Conservation (phyloP, 2,329 filamentous ascomycete species). For the Thelonectria olida region DNA sequence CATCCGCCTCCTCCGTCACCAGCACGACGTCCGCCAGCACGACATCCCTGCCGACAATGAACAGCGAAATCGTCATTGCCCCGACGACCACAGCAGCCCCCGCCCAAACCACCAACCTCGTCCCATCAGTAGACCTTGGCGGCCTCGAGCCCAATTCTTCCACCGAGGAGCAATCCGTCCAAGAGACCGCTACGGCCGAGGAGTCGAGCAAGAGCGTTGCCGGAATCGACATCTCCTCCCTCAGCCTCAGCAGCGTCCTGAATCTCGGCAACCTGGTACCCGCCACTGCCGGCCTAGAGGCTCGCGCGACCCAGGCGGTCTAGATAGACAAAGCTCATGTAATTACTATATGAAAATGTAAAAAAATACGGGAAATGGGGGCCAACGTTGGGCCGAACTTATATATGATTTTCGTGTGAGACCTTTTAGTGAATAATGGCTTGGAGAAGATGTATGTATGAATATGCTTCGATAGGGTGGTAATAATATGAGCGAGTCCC, state of each 20-base stretch:
- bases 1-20: background rate
- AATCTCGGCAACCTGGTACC: slow-evolving; percentile 53
- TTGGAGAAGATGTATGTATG: slow-evolving; percentile 22
- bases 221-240: slow-evolving; percentile 50
- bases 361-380: slow-evolving; percentile 10
- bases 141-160: slow-evolving; percentile 29
- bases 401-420: background rate
- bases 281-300: slow-evolving; percentile 22
- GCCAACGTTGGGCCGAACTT: background rate
- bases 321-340: background rate
- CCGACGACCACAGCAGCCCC: slow-evolving; percentile 1
- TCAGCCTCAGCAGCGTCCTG: slow-evolving; percentile 54
- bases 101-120: slow-evolving; percentile 9
- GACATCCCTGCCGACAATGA: slow-evolving; percentile 19
- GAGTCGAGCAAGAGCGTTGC: slow-evolving; percentile 24
- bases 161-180: slow-evolving; percentile 9
- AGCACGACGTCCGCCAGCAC: slow-evolving; percentile 26
- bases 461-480: slow-evolving; percentile 11
- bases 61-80: slow-evolving; percentile 35
- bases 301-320: slow-evolving; percentile 26
- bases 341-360: background rate
- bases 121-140: slow-evolving; percentile 35
- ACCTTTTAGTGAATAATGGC: slow-evolving; percentile 2
- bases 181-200: slow-evolving; percentile 13
- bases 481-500: slow-evolving; percentile 36